Evolutionary conservation across 2,329 filamentous ascomycete genomes (phyloP).

Genomic region (Clarireedia sp.): DNA sequence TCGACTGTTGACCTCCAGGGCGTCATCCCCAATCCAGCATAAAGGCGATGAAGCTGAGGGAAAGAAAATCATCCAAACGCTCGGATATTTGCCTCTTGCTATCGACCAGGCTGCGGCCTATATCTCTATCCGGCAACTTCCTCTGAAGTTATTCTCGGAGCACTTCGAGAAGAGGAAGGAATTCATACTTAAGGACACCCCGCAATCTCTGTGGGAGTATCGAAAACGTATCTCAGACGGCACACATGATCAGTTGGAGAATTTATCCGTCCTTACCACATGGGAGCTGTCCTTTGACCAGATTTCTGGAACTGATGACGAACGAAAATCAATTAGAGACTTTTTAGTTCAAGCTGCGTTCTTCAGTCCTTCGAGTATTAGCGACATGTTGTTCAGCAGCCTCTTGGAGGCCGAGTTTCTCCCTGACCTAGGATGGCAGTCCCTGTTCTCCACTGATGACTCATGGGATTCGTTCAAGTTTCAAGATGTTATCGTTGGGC

Average conservation of each 20-base stretch:
- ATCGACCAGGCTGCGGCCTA: constrained; percentile 23
- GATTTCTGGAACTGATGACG: constrained; percentile 11
- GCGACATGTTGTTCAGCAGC: constrained; percentile 4
- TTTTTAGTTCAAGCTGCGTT: constrained; percentile 21
- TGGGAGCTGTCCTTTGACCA: constrained; percentile 22
- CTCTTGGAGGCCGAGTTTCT: background rate
- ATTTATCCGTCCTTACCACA: constrained; percentile 15
- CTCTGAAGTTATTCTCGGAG: constrained; percentile 10
- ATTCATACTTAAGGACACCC: constrained; percentile 10
- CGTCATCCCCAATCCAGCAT: background rate
- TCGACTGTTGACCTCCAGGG: constrained; percentile 3
- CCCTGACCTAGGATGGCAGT: background rate
- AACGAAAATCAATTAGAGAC: constrained; percentile 4
- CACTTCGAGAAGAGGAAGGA: constrained; percentile 11
- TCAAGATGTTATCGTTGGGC: constrained; percentile 13
- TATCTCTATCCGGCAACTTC: constrained; percentile 13
- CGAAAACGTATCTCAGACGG: background rate
- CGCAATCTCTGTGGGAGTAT: constrained; percentile 12
- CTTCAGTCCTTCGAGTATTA: constrained; percentile 11
- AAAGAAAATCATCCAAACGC: constrained; percentile 3
- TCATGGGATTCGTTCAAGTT: constrained; percentile 18
- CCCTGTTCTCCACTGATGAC: background rate
- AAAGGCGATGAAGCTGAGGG: background rate
- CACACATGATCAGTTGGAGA: background rate
- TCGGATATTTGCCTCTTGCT: constrained; percentile 21